Base-by-base conservation (phyloP, 768 basidiomycete species). In the Termitomyces sp. region DNA sequence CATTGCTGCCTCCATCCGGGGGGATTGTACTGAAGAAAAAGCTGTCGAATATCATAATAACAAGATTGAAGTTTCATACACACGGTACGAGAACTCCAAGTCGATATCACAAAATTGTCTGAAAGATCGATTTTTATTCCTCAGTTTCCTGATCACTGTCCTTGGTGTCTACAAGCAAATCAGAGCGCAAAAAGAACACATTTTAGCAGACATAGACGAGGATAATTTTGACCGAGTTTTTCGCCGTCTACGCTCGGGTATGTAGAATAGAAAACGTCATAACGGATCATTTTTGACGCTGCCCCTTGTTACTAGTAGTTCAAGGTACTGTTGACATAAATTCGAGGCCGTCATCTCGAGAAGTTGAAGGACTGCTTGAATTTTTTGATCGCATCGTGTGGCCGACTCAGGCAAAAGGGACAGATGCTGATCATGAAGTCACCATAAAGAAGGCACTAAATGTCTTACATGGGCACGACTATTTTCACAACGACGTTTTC, bases 241-340 rank as follows among this genome's bases (percentile, higher is more conserved):
- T 59, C 63, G 66, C 37, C 66, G 71, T 61, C 64, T 76, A 37
- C 61, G 75, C 24, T 76, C 50, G 16, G 36, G 50, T 39, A 24
- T 24, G 34, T 37, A 22, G 24, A 14, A 36, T 34, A 9, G 26
- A 7, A n/a, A n/a, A n/a, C n/a, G 18, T 14, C 8, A 50, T 36
- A 4, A 37, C 37, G 3, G 13, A 9, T 22, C 22, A 31, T 16
- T 29, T 4, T 14, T 53, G 5, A 39, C 13, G 7, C 13, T 20
- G n/a, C 27, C 5, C 16, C 26, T 20, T 29, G 29, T 29, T 20
- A 13, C 2, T 29, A 47, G 82, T 83, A n/a, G 82, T 84, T 27
- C 82, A 83, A 59, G 82, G 82, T 10, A 72, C 72, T 27, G 77
- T 76, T 0, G 82, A 84, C 54, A 72, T 80, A 61, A 80, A 80